phyloP scores from a whole-genome alignment of 1,139 yeast genomes.

The Lodderomyces jiufengensis region DNA sequence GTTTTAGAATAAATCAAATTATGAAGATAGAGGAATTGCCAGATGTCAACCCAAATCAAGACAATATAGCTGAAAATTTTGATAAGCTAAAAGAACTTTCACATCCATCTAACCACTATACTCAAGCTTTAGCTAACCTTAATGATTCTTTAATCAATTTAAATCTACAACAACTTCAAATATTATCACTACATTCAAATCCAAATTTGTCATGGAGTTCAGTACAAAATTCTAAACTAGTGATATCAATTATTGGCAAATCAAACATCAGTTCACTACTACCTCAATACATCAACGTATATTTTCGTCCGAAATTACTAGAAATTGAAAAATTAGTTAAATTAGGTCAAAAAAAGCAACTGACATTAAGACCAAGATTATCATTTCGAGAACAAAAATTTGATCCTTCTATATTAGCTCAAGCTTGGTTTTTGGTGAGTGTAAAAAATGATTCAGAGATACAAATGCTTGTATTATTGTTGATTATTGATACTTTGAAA shows the following conservation, averaged over 20 bases:
- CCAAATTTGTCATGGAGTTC: constrained; percentile 32
- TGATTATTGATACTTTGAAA: constrained; percentile 48
- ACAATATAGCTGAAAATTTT: background rate
- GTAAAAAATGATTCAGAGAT: constrained; percentile 16
- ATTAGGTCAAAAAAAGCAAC: constrained; percentile 12
- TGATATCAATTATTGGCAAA: constrained; percentile 9
- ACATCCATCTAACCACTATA: background rate
- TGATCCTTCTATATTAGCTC: constrained; percentile 18
- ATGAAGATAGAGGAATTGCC: constrained; percentile 6
- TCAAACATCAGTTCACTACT: constrained; percentile 5
- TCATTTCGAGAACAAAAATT: constrained; percentile 17
- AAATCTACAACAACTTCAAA: background rate
- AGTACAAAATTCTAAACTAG: constrained; percentile 15
- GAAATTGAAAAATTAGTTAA: constrained; percentile 12
- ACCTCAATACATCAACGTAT: constrained; percentile 8
- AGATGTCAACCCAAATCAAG: background rate
- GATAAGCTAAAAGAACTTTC: background rate
- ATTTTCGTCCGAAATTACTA: constrained; percentile 7
- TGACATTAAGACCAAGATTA: constrained; percentile 16
- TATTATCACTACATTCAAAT: constrained; percentile 18
- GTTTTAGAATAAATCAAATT: too few relatives aligned
- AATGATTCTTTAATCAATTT: too few relatives aligned
- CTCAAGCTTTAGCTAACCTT: background rate
- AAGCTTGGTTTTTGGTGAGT: constrained; percentile 28
- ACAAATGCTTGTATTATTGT: constrained; percentile 49